phyloP scores from a whole-genome alignment of 2,329 filamentous ascomycete genomes.

The Cladophialophora bantiana region DNA sequence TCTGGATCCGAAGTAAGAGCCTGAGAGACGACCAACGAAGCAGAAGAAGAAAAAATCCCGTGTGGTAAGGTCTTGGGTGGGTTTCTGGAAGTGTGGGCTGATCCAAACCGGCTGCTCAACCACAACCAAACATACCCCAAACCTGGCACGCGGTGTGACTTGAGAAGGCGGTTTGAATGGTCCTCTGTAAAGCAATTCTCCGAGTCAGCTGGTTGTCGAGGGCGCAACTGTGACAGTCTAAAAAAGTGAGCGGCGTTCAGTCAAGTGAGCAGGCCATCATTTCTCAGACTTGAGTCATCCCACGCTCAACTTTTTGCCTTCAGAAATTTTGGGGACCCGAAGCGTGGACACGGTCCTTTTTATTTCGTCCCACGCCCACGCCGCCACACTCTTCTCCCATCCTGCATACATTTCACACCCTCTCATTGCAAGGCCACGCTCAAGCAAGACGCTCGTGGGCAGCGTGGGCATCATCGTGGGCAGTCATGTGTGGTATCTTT shows the following conservation, averaged over 20 bases:
- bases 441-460: conserved; percentile 34
- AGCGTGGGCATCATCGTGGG: conserved; percentile 41
- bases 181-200: not conserved
- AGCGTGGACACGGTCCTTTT: conserved; percentile 28
- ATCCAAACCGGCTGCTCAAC: not conserved
- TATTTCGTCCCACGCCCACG: conserved; percentile 37
- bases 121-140: not conserved
- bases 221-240: not conserved
- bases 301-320: conserved; percentile 27
- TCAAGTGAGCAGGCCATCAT: conserved; percentile 13
- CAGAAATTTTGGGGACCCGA: conserved; percentile 33
- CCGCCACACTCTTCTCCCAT: conserved; percentile 34
- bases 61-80: conserved; percentile 7
- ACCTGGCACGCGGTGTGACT: not conserved
- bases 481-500: conserved; percentile 93
- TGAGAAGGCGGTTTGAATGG: not conserved
- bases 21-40: not conserved
- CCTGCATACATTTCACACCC: conserved; percentile 40
- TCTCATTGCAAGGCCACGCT: conserved; percentile 17
- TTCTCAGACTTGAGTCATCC: conserved; percentile 30
- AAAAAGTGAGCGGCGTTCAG: conserved; percentile 15
- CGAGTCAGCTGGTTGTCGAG: conserved; percentile 7
- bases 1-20: not conserved
- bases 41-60: conserved; percentile 3
- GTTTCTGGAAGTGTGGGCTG: conserved; percentile 4